Conservation (phyloP, 169 alveolate species). For the Neospora caninum region DNA sequence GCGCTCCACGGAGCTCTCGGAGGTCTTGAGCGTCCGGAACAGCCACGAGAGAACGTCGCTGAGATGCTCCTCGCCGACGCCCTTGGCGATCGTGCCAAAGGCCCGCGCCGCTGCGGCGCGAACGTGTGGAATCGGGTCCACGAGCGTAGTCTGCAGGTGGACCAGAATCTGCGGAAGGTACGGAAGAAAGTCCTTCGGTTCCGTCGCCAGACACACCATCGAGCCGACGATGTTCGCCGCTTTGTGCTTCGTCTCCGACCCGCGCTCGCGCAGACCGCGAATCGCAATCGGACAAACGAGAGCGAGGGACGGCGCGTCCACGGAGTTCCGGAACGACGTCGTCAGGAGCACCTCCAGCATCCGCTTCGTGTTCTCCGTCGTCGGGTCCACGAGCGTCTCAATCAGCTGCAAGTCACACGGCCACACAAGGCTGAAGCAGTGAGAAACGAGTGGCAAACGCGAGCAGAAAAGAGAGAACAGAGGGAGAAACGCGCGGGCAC, state of each 20-base stretch:
- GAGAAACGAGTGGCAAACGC: too few relatives aligned
- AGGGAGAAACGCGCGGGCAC: too few relatives aligned
- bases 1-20: constrained; percentile 70
- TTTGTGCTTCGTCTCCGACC: constrained; percentile 70
- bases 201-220: constrained; percentile 69
- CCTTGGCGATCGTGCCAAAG: constrained; percentile 71
- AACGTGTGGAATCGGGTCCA: constrained; percentile 76
- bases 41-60: constrained; percentile 55
- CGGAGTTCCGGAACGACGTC: constrained; percentile 61
- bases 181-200: constrained; percentile 71
- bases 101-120: constrained; percentile 76
- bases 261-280: constrained; percentile 70
- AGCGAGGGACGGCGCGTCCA: constrained; percentile 72
- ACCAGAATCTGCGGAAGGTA: constrained; percentile 71
- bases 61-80: constrained; percentile 60
- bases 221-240: constrained; percentile 76
- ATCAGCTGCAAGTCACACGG: background rate
- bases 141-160: constrained; percentile 69
- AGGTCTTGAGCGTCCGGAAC: constrained; percentile 42
- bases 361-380: constrained; percentile 40
- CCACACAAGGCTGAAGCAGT: too few relatives aligned
- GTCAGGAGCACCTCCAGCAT: constrained; percentile 67
- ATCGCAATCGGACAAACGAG: constrained; percentile 67
- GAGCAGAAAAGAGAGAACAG: too few relatives aligned
- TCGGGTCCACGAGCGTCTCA: constrained; percentile 35